phyloP scores from a whole-genome alignment of 176 grass and related monocot species.

The Leersia perrieri region DNA sequence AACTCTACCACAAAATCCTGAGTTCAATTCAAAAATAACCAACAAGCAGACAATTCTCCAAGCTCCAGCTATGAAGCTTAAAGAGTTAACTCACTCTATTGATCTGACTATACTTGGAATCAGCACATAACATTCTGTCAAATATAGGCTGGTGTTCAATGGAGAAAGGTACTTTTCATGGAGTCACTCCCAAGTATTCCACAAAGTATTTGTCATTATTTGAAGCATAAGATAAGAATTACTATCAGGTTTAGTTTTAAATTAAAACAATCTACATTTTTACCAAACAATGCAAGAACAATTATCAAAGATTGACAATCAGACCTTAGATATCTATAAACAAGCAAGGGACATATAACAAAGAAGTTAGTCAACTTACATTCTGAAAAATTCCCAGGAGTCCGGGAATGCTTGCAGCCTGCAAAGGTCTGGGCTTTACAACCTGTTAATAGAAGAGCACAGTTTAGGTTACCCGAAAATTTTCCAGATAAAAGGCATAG shows the following conservation, averaged over 20 bases:
- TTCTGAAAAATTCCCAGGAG: conserved; percentile 97
- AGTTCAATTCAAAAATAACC: neutral
- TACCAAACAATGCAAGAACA: neutral
- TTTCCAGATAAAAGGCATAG: neutral
- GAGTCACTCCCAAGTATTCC: neutral
- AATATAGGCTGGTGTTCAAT: neutral
- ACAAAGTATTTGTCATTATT: neutral
- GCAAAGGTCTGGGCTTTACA: conserved; percentile 88
- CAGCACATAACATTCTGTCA: neutral
- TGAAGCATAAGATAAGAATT: neutral
- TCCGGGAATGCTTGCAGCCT: conserved; percentile 95
- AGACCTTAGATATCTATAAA: conserved; percentile 9
- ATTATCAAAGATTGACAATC: neutral
- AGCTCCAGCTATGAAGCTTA: neutral
- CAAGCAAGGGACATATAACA: neutral
- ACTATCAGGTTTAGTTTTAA: neutral
- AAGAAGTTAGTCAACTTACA: conserved; percentile 34
- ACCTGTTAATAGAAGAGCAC: conserved; percentile 41
- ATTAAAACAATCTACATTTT: neutral
- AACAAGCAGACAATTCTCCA: neutral
- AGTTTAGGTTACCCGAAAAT: neutral
- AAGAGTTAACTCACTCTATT: neutral
- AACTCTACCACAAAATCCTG: neutral
- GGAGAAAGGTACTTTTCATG: neutral
- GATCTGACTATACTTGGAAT: neutral